Evolutionary conservation across 495 filamentous ascomycete species (phyloP), one percentile per base, ranked within the genome.

Genomic region (Talaromyces stipitatus): DNA sequence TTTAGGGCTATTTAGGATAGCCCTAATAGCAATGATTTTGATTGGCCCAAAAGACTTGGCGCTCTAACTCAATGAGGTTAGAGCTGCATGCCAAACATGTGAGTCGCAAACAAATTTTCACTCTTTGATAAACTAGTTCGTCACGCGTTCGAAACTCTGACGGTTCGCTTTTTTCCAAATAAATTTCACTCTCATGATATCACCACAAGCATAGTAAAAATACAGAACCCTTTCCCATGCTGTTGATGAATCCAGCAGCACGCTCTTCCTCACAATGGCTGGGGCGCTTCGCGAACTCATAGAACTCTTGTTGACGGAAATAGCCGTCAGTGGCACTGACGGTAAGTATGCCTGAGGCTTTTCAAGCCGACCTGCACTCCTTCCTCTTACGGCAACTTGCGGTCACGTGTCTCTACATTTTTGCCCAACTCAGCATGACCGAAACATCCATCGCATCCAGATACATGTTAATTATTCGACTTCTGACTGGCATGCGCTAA

Each of bases 271-370:
- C 56, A 66, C 26, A 46, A 91, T 92, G 89, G 81, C 75, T 54
- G 75, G 69, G 51, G 81, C 81, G 58, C 71, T 89, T 54, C 86
- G 90, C 68, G 82, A 82, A 57, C 70, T 94, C 68, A 83, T 91
- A 48, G 79, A 86, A 60, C 84, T 82, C 64, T 70, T 92, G 48
- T 70, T 92, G 46, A 78, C 80, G 18, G 86, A 88, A 74, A 85
- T 92, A 65, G 87, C 88, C 32, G 73, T 85, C 41, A 74, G 73
- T 53, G 88, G 89, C 28, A 79, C 80, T 58, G 76, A 80, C 74
- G 89, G 89, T 92, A 69, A 72, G 87, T 81, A 51, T 61, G 38
- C 38, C 38, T 45, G 38, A 45, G 12, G 27, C 48, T 48, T 6
- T 18, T 23, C 20, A 11, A 24, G 18, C 38, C 46, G 47, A 50